Percentiles rank a stretch among this genome's conserved stretches.
These are phyloP conservation scores for Trichoderma harzianum DNA, from an alignment of 2,329 filamentous ascomycete species.

Conservation along the genomic window DNA sequence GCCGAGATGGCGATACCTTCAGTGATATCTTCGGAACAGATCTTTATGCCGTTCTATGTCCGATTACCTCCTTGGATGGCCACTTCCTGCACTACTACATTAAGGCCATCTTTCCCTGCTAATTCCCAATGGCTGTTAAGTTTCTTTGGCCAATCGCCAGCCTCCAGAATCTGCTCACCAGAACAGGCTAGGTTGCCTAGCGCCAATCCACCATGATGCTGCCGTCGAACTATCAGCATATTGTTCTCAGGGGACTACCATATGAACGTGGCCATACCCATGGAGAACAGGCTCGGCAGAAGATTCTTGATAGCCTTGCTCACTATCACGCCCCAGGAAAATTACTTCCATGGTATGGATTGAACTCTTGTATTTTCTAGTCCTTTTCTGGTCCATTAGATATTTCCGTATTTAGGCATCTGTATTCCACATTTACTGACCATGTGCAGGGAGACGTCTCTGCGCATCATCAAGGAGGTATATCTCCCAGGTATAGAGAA, in stretches of 20 bases:
- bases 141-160: neutral
- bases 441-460: neutral
- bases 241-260: constrained; percentile 24
- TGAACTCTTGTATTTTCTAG: neutral
- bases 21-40: neutral
- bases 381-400: neutral
- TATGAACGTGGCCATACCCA: constrained; percentile 26
- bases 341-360: constrained; percentile 13
- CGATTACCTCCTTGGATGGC: neutral
- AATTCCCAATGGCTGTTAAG: neutral
- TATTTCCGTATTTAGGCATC: neutral
- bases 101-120: neutral
- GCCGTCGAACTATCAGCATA: constrained; percentile 23
- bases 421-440: neutral
- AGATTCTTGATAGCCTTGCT: constrained; percentile 24
- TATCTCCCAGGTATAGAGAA: neutral
- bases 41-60: neutral
- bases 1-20: neutral
- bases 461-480: neutral
- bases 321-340: constrained; percentile 25
- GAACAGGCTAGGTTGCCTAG: neutral
- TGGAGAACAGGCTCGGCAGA: constrained; percentile 23
- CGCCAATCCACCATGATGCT: neutral
- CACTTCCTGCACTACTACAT: neutral
- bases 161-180: neutral